A percentile compares a stretch with the other conserved stretches of the same genome.
Evolutionary conservation across 2,329 filamentous ascomycete genomes (phyloP).

Genomic region (Bipolaris cookei): DNA sequence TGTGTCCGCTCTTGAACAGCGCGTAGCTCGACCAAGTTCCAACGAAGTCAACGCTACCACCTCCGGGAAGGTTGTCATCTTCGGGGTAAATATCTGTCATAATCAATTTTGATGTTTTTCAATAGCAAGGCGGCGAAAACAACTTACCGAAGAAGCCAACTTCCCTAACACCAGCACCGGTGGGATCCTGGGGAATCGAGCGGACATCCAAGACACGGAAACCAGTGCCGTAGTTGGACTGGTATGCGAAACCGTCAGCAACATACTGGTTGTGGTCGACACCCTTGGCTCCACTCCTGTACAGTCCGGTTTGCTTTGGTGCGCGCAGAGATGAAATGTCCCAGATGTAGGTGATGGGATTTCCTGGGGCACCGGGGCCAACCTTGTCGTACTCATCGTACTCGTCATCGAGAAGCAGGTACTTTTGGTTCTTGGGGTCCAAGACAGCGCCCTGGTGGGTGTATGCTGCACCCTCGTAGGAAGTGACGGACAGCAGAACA

Average conservation of each 20-base stretch:
- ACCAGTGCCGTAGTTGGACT: slow-evolving; percentile 54
- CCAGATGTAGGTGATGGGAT: slow-evolving; percentile 51
- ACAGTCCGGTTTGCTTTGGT: slow-evolving; percentile 52
- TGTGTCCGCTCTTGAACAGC: slow-evolving; percentile 49
- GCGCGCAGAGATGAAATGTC: slow-evolving; percentile 44
- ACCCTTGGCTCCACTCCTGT: slow-evolving; percentile 48
- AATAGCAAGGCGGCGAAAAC: background rate
- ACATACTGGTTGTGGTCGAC: slow-evolving; percentile 59
- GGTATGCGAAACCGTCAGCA: slow-evolving; percentile 52
- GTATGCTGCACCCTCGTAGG: slow-evolving; percentile 64
- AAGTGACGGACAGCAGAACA: slow-evolving; percentile 59
- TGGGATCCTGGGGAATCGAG: slow-evolving; percentile 51
- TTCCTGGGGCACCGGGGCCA: slow-evolving; percentile 42
- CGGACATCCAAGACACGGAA: slow-evolving; percentile 53
- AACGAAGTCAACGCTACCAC: slow-evolving; percentile 52
- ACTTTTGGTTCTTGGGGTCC: slow-evolving; percentile 44
- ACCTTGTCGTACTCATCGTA: slow-evolving; percentile 49
- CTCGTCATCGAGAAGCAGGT: slow-evolving; percentile 49
- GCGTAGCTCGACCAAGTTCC: slow-evolving; percentile 55
- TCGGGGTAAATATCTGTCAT: slow-evolving; percentile 51
- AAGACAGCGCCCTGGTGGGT: slow-evolving; percentile 65
- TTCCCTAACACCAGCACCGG: slow-evolving; percentile 52
- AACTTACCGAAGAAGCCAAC: slow-evolving; percentile 48
- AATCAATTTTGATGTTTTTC: slow-evolving; percentile 2
- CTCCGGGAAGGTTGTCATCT: slow-evolving; percentile 48